A percentile compares a stretch with the other conserved stretches of the same genome.
phyloP scores from a whole-genome alignment of 2,329 filamentous ascomycete species.

The Tolypocladium tundrense region DNA sequence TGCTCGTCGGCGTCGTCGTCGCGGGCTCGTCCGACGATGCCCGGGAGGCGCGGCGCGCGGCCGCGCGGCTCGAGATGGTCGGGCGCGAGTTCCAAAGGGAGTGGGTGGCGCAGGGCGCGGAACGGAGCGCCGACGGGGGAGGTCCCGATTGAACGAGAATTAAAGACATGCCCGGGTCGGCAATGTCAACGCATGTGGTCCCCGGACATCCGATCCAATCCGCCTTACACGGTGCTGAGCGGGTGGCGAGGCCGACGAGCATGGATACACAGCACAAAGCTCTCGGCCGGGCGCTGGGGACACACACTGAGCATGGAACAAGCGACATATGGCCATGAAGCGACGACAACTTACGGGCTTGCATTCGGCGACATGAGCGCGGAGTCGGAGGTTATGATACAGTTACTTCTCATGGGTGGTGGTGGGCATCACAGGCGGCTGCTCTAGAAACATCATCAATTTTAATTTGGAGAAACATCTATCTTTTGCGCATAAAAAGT shows the following conservation, averaged over 20 bases:
- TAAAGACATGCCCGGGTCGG: neutral
- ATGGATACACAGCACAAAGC: neutral
- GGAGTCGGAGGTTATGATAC: slow-evolving; percentile 1
- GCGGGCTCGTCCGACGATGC: slow-evolving; percentile 36
- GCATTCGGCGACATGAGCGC: slow-evolving; percentile 1
- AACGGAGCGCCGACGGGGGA: slow-evolving; percentile 14
- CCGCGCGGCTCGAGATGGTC: slow-evolving; percentile 41
- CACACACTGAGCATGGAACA: neutral
- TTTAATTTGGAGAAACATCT: slow-evolving; percentile 1
- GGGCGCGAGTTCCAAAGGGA: slow-evolving; percentile 44
- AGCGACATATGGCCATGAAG: neutral
- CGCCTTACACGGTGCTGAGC: neutral
- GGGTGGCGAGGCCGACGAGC: neutral
- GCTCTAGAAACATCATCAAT: neutral
- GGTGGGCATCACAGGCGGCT: neutral
- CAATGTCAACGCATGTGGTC: neutral
- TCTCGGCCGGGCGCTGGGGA: neutral
- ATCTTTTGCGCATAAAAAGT: slow-evolving; percentile 13
- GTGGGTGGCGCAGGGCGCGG: slow-evolving; percentile 28
- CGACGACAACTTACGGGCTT: neutral
- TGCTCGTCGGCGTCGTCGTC: slow-evolving; percentile 45
- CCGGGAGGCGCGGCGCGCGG: slow-evolving; percentile 41
- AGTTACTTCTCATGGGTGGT: neutral
- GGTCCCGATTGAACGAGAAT: slow-evolving; percentile 11
- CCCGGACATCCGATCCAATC: neutral